Evolutionary conservation across 805 yeast genomes (phyloP), one percentile per base, ranked within the genome.

Genomic region (Yarrowia sp.): DNA sequence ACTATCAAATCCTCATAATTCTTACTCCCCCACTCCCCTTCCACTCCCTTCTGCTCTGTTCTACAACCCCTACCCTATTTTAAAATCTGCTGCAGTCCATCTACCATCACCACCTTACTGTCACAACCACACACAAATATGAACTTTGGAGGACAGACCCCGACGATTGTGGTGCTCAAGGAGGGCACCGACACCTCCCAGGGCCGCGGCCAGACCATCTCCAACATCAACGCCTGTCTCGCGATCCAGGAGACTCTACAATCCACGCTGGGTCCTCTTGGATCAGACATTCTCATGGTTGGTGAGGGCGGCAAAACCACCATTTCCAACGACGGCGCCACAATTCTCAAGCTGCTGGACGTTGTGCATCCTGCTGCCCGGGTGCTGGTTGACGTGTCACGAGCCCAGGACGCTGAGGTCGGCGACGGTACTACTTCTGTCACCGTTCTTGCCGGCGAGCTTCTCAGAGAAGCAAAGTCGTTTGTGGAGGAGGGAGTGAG

Each of bases 371-470:
- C 99, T 10, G 98, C 98, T 15, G 99, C 99, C 32, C 91, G 91
- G 75, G 94, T 94, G 69, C 82, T 95, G 72, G 99, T 96, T 41
- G 97, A 96, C 77, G 90, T 95, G 69, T 89, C 97, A 63, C 89
- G 95, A 78, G 94, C 96, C 22, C 99, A 95, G 82, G 99, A 95
- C 78, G 97, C 96, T 70, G 98, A 94, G 79, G 97, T 94, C 73
- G 98, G 98, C 70, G 98, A 95, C 77, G 99, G 99, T 73, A 95
- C 99, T 50, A 94, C 99, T 0, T 90, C 97, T 35, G 99, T 96
- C 41, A 92, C 98, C 0, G 90, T 95, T 12, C 81, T 94, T 69
- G 88, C 94, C 52, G 93, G 97, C 10, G 98, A 95, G 79, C 84
- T 95, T 70, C 83, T 95, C 73, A 92, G 92, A 77, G 98, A 95